Conservation (phyloP, 805 yeast species). For the Pichia membranifaciens region DNA sequence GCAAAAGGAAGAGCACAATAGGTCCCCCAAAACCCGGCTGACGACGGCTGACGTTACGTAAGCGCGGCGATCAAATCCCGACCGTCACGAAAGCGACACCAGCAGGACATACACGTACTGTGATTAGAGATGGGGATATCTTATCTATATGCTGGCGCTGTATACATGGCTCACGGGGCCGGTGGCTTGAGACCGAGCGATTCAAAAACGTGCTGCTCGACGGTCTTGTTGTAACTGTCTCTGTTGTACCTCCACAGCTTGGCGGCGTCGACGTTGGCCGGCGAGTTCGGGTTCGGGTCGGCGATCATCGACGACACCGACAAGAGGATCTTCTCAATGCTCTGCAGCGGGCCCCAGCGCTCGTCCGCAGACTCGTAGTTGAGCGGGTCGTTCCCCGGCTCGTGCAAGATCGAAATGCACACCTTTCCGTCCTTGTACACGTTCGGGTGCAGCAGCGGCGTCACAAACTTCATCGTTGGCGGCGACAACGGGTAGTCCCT, state of each 20-base stretch:
- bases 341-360: constrained; percentile 97
- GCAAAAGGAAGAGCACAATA: too few relatives aligned
- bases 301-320: constrained; percentile 96
- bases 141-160: too few relatives aligned
- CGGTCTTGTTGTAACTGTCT: constrained; percentile 56
- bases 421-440: constrained; percentile 92
- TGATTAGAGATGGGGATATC: too few relatives aligned
- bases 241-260: constrained; percentile 89
- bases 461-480: constrained; percentile 58
- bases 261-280: constrained; percentile 78
- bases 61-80: constrained; percentile 3
- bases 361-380: constrained; percentile 94
- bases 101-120: too few relatives aligned
- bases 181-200: constrained; percentile 2
- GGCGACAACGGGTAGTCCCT: constrained; percentile 54
- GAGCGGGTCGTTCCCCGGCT: constrained; percentile 96
- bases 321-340: constrained; percentile 90
- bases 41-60: not conserved
- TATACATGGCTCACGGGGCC: not conserved
- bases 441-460: constrained; percentile 88
- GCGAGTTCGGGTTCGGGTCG: constrained; percentile 93
- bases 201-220: constrained; percentile 51
- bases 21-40: too few relatives aligned
- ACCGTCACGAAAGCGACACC: too few relatives aligned
- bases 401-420: constrained; percentile 89